phyloP scores from a whole-genome alignment of 345 rosid species.

The Euphorbia pulcherrima region DNA sequence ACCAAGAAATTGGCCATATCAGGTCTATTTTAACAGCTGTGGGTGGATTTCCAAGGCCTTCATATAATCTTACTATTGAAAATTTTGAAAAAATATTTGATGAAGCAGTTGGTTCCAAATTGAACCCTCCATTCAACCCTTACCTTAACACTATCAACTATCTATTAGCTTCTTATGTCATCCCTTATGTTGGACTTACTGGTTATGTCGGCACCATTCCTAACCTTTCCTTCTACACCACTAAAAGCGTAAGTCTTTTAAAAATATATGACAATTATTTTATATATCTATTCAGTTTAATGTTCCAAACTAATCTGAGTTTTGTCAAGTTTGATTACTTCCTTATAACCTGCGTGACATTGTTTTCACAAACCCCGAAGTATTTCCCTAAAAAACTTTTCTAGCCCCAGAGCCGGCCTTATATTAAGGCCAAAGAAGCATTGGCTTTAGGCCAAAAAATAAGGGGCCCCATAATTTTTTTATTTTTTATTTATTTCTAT shows the following conservation, averaged over 20 bases:
- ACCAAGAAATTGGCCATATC: slow-evolving; percentile 67
- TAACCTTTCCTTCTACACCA: slow-evolving; percentile 28
- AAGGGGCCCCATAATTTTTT: too few relatives aligned
- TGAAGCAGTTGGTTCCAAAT: slow-evolving; percentile 40
- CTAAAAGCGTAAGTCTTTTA: slow-evolving; percentile 42
- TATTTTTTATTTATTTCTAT: too few relatives aligned
- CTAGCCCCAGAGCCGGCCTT: too few relatives aligned
- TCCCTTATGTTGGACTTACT: slow-evolving; percentile 66
- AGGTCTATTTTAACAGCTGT: slow-evolving; percentile 51
- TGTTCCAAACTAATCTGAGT: neutral
- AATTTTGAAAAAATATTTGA: slow-evolving; percentile 46
- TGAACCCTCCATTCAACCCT: slow-evolving; percentile 62
- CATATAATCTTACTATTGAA: slow-evolving; percentile 39
- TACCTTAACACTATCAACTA: slow-evolving; percentile 46
- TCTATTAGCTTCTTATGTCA: slow-evolving; percentile 49
- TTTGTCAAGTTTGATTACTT: too few relatives aligned
- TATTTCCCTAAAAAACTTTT: too few relatives aligned
- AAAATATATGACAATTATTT: too few relatives aligned
- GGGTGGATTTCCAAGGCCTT: slow-evolving; percentile 60
- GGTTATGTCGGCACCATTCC: slow-evolving; percentile 73
- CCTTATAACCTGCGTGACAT: too few relatives aligned
- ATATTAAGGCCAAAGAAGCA: too few relatives aligned
- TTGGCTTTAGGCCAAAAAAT: too few relatives aligned
- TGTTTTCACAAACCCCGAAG: too few relatives aligned
- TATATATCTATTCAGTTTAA: too few relatives aligned